Conservation (phyloP, 2,329 filamentous ascomycete genomes). For the Xylaria polymorpha region DNA sequence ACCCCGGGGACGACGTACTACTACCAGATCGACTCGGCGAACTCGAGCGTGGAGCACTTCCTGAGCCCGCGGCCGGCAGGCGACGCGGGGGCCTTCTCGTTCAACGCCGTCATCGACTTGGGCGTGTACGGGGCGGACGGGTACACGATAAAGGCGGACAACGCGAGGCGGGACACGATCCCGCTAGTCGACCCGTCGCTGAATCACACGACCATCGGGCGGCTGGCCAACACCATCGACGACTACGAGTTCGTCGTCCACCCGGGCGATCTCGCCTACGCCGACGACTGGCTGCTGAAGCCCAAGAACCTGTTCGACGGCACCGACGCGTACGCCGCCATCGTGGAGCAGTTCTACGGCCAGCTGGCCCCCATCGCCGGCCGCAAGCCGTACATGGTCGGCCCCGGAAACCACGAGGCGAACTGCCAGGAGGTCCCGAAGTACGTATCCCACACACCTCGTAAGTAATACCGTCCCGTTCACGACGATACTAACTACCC, state of each 20-base stretch:
- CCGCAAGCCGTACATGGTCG: conserved; percentile 67
- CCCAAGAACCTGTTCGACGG: conserved; percentile 60
- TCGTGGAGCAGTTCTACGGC: conserved; percentile 67
- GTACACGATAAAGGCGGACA: conserved; percentile 59
- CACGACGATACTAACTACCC: background rate
- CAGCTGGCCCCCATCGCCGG: conserved; percentile 65
- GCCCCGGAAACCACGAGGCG: conserved; percentile 70
- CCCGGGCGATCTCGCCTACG: conserved; percentile 68
- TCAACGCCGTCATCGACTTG: conserved; percentile 65
- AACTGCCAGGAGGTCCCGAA: conserved; percentile 59
- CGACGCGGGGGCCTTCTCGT: conserved; percentile 64
- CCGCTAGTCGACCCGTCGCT: conserved; percentile 62
- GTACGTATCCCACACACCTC: conserved; percentile 11
- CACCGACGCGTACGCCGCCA: conserved; percentile 65
- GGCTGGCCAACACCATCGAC: conserved; percentile 62
- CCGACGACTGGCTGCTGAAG: conserved; percentile 66
- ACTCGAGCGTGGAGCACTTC: conserved; percentile 65
- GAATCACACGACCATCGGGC: conserved; percentile 69
- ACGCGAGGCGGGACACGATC: conserved; percentile 60
- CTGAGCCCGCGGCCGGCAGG: conserved; percentile 64
- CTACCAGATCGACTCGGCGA: conserved; percentile 68
- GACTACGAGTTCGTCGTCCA: conserved; percentile 67
- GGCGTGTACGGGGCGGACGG: conserved; percentile 66
- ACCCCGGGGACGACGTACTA: conserved; percentile 67
- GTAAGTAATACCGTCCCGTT: background rate